These are phyloP conservation scores for Aureobasidium pullulans DNA, from an alignment of 2,329 filamentous ascomycete genomes.

Conservation along the genomic window DNA sequence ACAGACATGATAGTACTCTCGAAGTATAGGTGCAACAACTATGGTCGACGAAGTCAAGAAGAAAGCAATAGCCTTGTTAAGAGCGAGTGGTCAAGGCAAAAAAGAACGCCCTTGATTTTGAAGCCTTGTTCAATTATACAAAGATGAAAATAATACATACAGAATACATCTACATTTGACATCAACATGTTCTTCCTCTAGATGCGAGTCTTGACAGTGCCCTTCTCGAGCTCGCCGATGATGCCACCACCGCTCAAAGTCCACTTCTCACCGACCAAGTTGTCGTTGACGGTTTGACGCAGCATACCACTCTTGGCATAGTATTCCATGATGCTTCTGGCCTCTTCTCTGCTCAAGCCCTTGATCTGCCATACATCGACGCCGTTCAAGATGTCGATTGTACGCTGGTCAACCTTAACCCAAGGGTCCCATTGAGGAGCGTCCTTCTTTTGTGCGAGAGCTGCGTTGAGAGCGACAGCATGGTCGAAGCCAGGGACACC, in stretches of 20 bases:
- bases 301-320: conserved; percentile 82
- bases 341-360: conserved; percentile 67
- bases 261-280: conserved; percentile 74
- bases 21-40: neutral
- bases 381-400: conserved; percentile 38
- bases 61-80: no score
- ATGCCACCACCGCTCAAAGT: conserved; percentile 71
- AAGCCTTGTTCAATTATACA: neutral
- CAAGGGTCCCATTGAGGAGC: conserved; percentile 47
- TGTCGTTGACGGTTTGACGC: conserved; percentile 61
- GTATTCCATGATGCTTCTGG: conserved; percentile 79
- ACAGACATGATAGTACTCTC: no score
- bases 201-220: conserved; percentile 33
- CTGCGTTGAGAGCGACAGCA: conserved; percentile 21
- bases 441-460: conserved; percentile 22
- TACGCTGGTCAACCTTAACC: conserved; percentile 44
- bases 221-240: conserved; percentile 77
- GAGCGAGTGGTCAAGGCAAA: neutral
- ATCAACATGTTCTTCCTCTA: neutral
- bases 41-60: no score
- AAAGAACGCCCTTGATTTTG: neutral
- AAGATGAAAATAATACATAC: conserved; percentile 6
- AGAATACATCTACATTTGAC: conserved; percentile 3
- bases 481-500: conserved; percentile 56
- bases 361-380: conserved; percentile 50